phyloP scores from a whole-genome alignment of 1,139 yeast species.

The Zygoascus sp. region DNA sequence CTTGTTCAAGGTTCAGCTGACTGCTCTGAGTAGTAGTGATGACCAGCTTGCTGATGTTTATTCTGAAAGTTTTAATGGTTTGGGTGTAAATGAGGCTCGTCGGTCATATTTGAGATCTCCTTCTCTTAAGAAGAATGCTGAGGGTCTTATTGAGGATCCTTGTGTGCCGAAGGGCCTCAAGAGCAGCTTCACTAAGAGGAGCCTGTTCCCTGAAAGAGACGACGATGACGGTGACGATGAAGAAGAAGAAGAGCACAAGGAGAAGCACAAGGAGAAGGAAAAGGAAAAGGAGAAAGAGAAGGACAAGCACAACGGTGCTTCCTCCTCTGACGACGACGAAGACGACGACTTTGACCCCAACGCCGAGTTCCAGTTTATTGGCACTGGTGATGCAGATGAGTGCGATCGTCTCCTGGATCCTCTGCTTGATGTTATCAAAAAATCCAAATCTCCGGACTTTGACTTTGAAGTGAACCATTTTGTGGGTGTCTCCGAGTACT shows the following conservation, averaged over 20 bases:
- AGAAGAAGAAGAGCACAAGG: conserved; percentile 14
- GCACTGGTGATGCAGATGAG: conserved; percentile 54
- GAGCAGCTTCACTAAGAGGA: conserved; percentile 13
- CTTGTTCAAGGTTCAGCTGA: conserved; percentile 48
- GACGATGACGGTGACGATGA: conserved; percentile 18
- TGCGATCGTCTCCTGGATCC: conserved; percentile 55
- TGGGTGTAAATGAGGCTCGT: conserved; percentile 71
- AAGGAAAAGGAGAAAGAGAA: conserved; percentile 3
- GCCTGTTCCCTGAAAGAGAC: conserved; percentile 12
- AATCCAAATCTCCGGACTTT: conserved; percentile 48
- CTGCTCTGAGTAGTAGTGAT: conserved; percentile 33
- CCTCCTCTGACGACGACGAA: conserved; percentile 15
- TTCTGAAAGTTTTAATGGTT: conserved; percentile 66
- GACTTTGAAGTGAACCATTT: conserved; percentile 65
- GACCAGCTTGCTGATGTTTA: conserved; percentile 45
- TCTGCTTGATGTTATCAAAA: conserved; percentile 36
- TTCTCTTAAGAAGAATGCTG: conserved; percentile 16
- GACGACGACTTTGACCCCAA: conserved; percentile 35
- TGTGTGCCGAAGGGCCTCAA: conserved; percentile 41
- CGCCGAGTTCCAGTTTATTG: conserved; percentile 37
- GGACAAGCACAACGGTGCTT: conserved; percentile 5
- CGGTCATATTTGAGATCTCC: conserved; percentile 41
- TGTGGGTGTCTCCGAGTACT: conserved; percentile 77
- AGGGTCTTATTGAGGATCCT: conserved; percentile 39
- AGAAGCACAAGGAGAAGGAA: conserved; percentile 8